Evolutionary conservation across 768 basidiomycete species (phyloP), one percentile per base, ranked within the genome.

Genomic region (Tricholoma bakamatsutake): DNA sequence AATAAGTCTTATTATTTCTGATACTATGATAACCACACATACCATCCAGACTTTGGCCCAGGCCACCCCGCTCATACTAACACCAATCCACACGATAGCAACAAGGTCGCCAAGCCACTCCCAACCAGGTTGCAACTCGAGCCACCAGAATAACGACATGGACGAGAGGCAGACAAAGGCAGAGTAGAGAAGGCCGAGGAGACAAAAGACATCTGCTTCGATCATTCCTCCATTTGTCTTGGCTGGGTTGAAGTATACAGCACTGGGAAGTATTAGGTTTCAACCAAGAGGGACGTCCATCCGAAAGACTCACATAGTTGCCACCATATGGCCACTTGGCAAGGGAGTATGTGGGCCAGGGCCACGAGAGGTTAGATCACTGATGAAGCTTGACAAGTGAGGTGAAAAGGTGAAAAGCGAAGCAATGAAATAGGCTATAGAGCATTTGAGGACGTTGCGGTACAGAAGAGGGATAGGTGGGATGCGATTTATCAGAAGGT

Each of bases 1-100:
- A 35, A 31, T 48, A 37, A 56, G 15, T 40, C 18, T 37, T 11
- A 28, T 30, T 0, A 24, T 37, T 18, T 3, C 27, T 28, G 2
- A 40, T 37, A 34, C 15, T 8, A 35, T 6, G 0, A 50, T 17
- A 15, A 39, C 13, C 9, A 37, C 17, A 53, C 73, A 57, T 50
- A 76, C 79, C 80, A 98, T 92, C 85, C 88, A 92, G 2, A 90
- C 80, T 69, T 98, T 98, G 72, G 87, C 82, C 89, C 91, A 98
- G 1, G 94, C 92, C 15, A 98, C 68, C 3, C 79, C 66, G 49
- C 85, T 87, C 79, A 96, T 89, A 18, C 87, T 84, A 3, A 90
- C 61, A 4, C 90, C 94, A 56, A 99, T 79, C 90, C 90, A 97
- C 6, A 83, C 49, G 21, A 97, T 80, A 10, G 86, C 86, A 18